Base-by-base conservation (phyloP, 1,139 yeast species). In the Magnusiomyces magnusii region DNA sequence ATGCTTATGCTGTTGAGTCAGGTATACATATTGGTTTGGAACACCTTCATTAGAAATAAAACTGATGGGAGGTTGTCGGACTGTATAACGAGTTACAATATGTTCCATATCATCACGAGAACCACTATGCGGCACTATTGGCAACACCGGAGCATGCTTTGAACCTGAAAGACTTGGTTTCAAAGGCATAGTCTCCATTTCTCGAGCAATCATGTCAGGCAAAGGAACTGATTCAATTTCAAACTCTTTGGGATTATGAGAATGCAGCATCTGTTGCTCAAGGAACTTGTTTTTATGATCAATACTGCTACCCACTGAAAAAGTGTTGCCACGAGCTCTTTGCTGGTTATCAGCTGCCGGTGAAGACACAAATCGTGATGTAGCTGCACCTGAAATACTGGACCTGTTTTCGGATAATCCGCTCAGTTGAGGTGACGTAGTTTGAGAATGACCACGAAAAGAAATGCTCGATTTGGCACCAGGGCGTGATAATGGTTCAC, bases 61-160 rank as follows among this genome's bases (percentile, higher is more conserved):
- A 31, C 36, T 23, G 19, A 36, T 31, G 3, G 54, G 54, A n/a
- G 54, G 31, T 51, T 24, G 27, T 17, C 54, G 27, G 47, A 31
- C 21, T 2, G 54, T 51, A 24, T 51, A 47, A 21, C 21, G 44
- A 23, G 27, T 36, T 21, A 51, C 54, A 51, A 51, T 51, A 21
- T 51, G 54, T 19, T 51, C 54, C 54, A 51, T 51, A 19, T 51
- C 54, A 21, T 51, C 54, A 13, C 2, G 3, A 9, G 54, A 28
- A 23, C 39, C 39, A 36, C 31, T 39, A 3, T 39, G 55, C 13
- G 55, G 23, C 42, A 47, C 21, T 5, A 9, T 13, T 19, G 25
- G 49, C 5, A 44, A 10, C 10, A 44, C 7, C 21, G 49, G 5
- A 15, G 36, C 36, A 31, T 7, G 36, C 36, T 13, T 7, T 31